Evolutionary conservation across 306 rosid genomes (phyloP), one percentile per base, ranked within the genome.

Genomic region (Rosa persica): DNA sequence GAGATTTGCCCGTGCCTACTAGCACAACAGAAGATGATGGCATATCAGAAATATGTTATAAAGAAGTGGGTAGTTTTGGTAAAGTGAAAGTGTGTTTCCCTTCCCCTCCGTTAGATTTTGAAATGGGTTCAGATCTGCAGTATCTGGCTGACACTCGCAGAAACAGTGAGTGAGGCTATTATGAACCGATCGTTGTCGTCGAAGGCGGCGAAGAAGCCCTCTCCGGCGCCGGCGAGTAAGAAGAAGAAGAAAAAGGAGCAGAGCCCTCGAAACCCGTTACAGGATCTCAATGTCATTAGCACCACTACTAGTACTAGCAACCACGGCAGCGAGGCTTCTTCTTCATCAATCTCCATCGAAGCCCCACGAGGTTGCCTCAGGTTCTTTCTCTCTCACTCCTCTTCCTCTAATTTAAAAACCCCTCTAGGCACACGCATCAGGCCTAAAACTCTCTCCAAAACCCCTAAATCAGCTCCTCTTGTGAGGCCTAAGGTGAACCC

Each of bases 361-460:
- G 85, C 88, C 54, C 93, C 91, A 20, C 86, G 77, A 75, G 98
- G 95, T 23, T 89, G 97, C 79, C 96, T 93, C 78, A 86, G 87
- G 87, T 91, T 89, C 79, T 82, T 91, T 83, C 89, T 83, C 64
- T 77, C 88, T 42, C 83, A 87, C 47, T 47, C 86, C 48, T 83
- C 93, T 75, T 79, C 90, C 42, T 83, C 87, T 58, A 80, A 81
- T 69, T 82, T 88, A 19, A 88, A 76, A 78, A 83, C 84, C 77
- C 85, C 90, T 48, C 76, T 81, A 25, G 40, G 67, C 36, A 30
- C 36, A 2, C 36, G 36, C 44, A 15, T 42, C 36, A 83, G 80
- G 49, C 81, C 85, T 57, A 85, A 75, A 77, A 38, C 46, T 51
- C 81, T 85, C 16, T 66, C 83, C 43, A 85, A 68, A 82, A 78